phyloP scores from a whole-genome alignment of 2,329 filamentous ascomycete genomes.

The Xylaria digitata region DNA sequence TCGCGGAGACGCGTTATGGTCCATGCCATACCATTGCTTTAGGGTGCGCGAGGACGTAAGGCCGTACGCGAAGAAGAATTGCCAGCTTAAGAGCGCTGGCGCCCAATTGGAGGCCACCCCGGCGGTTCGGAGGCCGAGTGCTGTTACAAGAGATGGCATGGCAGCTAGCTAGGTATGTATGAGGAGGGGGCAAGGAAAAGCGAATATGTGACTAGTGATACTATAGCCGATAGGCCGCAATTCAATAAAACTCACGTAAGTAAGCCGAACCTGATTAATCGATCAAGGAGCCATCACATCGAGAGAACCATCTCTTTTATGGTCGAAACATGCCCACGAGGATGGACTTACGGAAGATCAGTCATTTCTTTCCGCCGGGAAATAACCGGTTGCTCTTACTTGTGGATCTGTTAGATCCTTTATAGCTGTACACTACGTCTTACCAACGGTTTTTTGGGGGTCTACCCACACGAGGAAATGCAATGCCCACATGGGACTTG shows the following conservation, averaged over 20 bases:
- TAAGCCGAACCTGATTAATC: not conserved
- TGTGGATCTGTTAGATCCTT: too few relatives aligned
- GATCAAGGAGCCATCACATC: too few relatives aligned
- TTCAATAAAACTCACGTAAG: not conserved
- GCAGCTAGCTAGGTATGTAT: not conserved
- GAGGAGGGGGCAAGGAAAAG: not conserved
- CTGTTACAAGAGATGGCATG: slow-evolving; percentile 41
- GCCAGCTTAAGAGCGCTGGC: slow-evolving; percentile 52
- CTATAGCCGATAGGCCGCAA: not conserved
- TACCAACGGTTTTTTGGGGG: too few relatives aligned
- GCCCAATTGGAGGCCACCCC: slow-evolving; percentile 38
- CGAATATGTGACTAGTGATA: not conserved
- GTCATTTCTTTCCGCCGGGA: not conserved
- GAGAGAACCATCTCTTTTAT: slow-evolving; percentile 11
- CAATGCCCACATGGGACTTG: too few relatives aligned
- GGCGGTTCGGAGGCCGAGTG: slow-evolving; percentile 46
- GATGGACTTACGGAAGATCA: not conserved
- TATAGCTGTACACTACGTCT: too few relatives aligned
- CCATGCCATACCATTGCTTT: slow-evolving; percentile 57
- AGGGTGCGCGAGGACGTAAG: slow-evolving; percentile 56
- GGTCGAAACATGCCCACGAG: not conserved
- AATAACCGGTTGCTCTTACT: not conserved
- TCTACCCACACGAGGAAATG: too few relatives aligned
- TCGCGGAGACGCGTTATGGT: slow-evolving; percentile 60
- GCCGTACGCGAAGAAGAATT: slow-evolving; percentile 59